Base-by-base conservation (phyloP, 2,329 filamentous ascomycete genomes). In the Neopestalotiopsis sp. region DNA sequence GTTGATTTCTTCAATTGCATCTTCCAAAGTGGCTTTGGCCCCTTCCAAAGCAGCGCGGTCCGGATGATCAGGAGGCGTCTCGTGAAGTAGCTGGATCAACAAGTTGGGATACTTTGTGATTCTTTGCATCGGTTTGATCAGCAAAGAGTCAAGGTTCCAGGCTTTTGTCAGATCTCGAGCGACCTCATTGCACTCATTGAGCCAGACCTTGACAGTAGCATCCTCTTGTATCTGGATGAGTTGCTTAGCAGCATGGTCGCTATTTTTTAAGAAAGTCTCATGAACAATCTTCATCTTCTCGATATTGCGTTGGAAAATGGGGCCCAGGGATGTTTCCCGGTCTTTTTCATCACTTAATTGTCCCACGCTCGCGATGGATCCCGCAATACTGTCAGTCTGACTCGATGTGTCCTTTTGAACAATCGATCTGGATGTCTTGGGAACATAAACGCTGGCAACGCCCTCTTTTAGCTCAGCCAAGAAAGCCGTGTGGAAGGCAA, bases 91-190 rank as follows among this genome's bases (percentile, higher is more conserved):
- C 68, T 94, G 91, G 42, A 90, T 89, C 59, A 99, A 89, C 56
- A 99, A 85, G 61, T 97, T 90, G 3, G 94, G 94, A 77, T 98
- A 99, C 76, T 98, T 98, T 42, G 95, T 91, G 71, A 98, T 91
- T 62, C 96, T 90, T 81, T 99, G 96, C 79, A 97, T 95, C 1
- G 96, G 96, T 80, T 99, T 99, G 77, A 99, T 95, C 24, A 99
- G 88, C n/a, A 99, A 85, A 0, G 96, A 97, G 79, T 98, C 95
- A 70, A 99, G 81, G 79, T 97, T 93, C 96, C 96, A 99, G 0
- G 96, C 95, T 32, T 91, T 90, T 0, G 96, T 99, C 71, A 99
- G 87, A 78, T 98, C 96, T 74, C 94, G 93, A 13, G 95, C 95
- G 76, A 95, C 95, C 74, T 94, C 91, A 76, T 96, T 94, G 81